phyloP scores from a whole-genome alignment of 495 filamentous ascomycete species.

The Annulohypoxylon bovei region DNA sequence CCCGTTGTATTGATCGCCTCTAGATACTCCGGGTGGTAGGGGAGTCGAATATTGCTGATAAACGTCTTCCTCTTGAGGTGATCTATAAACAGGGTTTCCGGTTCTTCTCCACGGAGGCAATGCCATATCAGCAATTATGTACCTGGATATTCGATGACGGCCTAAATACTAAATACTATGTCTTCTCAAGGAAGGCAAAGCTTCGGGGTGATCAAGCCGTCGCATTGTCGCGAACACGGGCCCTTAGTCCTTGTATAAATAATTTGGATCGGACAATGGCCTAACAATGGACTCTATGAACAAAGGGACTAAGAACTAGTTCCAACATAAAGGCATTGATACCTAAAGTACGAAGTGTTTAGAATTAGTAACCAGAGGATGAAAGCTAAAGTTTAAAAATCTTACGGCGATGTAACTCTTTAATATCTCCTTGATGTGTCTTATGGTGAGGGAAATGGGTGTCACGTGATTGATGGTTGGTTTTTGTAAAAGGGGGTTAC shows the following conservation, averaged over 20 bases:
- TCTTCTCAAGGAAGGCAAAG: neutral
- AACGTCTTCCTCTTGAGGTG: neutral
- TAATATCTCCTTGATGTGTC: no score
- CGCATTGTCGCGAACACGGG: neutral
- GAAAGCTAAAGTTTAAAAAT: no score
- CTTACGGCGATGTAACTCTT: no score
- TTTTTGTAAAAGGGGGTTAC: neutral
- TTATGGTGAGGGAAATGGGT: neutral
- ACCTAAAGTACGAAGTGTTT: neutral
- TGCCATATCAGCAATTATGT: neutral
- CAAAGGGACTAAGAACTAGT: neutral
- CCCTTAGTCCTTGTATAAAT: neutral
- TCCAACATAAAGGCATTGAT: neutral
- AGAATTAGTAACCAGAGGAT: no score
- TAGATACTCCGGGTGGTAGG: neutral
- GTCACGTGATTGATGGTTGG: neutral
- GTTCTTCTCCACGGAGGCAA: neutral
- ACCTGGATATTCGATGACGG: neutral
- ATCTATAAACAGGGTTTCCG: neutral
- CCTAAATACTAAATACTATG: neutral
- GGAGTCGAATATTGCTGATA: neutral
- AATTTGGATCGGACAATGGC: neutral
- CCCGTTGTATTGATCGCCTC: neutral
- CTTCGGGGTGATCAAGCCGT: neutral
- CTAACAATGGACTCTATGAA: neutral